These are phyloP conservation scores for Conticribra weissflogii DNA, from an alignment of 108 stramenopile genomes.

Conservation along the genomic window DNA sequence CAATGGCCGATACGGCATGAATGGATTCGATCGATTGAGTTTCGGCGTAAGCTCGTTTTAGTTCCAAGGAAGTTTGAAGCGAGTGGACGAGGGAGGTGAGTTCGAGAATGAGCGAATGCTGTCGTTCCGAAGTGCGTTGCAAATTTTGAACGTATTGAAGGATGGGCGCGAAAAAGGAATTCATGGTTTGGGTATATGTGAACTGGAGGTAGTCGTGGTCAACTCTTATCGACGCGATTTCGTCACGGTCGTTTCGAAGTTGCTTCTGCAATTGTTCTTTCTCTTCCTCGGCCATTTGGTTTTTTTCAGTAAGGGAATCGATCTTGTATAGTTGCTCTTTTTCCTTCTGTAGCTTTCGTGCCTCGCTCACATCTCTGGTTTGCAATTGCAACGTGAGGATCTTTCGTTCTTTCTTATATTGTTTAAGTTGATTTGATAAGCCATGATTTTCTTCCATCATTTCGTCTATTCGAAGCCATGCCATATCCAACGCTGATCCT, in stretches of 20 bases:
- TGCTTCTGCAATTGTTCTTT: background rate
- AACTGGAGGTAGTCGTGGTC: slow-evolving; percentile 15
- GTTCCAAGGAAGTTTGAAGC: slow-evolving; percentile 23
- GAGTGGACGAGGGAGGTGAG: slow-evolving; percentile 33
- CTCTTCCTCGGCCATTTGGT: slow-evolving; percentile 9
- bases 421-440: slow-evolving; percentile 8
- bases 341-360: slow-evolving; percentile 6
- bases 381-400: background rate
- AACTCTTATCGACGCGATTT: background rate
- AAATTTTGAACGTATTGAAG: slow-evolving; percentile 11
- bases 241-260: background rate
- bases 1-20: slow-evolving; percentile 27
- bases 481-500: slow-evolving; percentile 33
- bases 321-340: slow-evolving; percentile 7
- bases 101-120: slow-evolving; percentile 32
- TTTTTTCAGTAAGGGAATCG: slow-evolving; percentile 17
- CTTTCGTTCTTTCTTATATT: slow-evolving; percentile 6
- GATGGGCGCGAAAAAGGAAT: slow-evolving; percentile 23
- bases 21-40: slow-evolving; percentile 4
- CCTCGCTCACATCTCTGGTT: background rate
- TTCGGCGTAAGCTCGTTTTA: slow-evolving; percentile 5
- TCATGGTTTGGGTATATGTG: slow-evolving; percentile 11
- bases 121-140: slow-evolving; percentile 27
- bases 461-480: slow-evolving; percentile 38
- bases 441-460: slow-evolving; percentile 31